Conservation (phyloP, 202 grass and related monocot species). For the Dendrocalamus latiflorus region DNA sequence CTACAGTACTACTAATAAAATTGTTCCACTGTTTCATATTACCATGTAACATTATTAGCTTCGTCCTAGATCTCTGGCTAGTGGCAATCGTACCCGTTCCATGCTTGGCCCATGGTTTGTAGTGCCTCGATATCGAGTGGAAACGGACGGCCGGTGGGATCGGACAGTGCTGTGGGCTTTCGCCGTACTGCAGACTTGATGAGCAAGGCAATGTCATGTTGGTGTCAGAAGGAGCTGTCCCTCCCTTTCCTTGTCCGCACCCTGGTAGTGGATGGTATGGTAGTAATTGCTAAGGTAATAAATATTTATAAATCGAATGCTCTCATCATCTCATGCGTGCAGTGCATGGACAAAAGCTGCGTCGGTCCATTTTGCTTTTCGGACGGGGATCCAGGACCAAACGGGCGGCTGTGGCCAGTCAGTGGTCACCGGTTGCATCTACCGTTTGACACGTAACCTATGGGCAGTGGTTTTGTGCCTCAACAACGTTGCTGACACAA, state of each 20-base stretch:
- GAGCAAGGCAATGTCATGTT: constrained; percentile 29
- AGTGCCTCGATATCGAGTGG: constrained; percentile 8
- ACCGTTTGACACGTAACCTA: not conserved
- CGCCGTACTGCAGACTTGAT: constrained; percentile 21
- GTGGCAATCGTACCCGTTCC: not conserved
- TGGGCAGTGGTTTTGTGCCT: not conserved
- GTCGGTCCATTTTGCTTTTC: not conserved
- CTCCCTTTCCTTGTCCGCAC: not conserved
- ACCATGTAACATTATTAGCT: not conserved
- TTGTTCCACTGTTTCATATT: not conserved
- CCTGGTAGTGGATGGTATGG: too few species aligned
- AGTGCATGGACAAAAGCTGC: constrained; percentile 23
- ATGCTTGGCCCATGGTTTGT: not conserved
- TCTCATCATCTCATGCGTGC: not conserved
- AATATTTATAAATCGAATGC: not conserved
- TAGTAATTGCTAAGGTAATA: too few species aligned
- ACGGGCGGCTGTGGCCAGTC: not conserved
- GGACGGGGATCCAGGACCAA: not conserved
- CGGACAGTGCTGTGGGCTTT: not conserved
- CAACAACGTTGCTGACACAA: not conserved
- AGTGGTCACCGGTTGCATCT: constrained; percentile 1
- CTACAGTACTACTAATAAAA: not conserved
- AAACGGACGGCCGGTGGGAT: constrained; percentile 8
- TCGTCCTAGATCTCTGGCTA: not conserved
- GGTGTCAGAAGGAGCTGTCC: constrained; percentile 8